A percentile compares a stretch with the other conserved stretches of the same genome.
Conservation (phyloP, 306 rosid species). For the Astragalus glycyphyllos region DNA sequence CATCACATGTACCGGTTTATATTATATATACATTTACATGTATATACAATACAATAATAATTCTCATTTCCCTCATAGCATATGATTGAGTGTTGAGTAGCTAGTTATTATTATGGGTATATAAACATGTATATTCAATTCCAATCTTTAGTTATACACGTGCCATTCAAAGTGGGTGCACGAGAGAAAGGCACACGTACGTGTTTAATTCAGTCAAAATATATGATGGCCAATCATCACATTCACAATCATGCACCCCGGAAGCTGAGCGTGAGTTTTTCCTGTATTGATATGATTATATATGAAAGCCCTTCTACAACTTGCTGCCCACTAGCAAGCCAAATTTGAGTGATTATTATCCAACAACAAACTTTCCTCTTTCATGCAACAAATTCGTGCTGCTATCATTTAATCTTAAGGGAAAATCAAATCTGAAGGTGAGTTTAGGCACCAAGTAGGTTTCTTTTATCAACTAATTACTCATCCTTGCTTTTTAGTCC, state of each 20-base stretch:
- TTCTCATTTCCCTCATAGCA: conserved; percentile 36
- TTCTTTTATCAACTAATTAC: too few species aligned
- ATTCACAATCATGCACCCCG: conserved; percentile 49
- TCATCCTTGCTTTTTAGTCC: too few species aligned
- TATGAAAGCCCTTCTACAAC: conserved; percentile 28
- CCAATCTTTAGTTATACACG: conserved; percentile 35
- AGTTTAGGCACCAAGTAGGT: too few species aligned
- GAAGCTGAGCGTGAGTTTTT: conserved; percentile 38
- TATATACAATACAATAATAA: conserved; percentile 35
- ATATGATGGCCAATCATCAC: conserved; percentile 53
- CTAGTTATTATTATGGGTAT: too few species aligned
- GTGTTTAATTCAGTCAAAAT: conserved; percentile 55
- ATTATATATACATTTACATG: neutral
- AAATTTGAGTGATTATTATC: neutral
- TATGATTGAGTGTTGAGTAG: conserved; percentile 52
- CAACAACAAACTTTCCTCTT: conserved; percentile 33
- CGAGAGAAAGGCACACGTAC: conserved; percentile 38
- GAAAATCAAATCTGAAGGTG: too few species aligned
- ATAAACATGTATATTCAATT: neutral
- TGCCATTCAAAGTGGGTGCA: conserved; percentile 38
- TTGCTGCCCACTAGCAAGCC: conserved; percentile 36
- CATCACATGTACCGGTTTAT: neutral
- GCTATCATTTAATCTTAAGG: neutral
- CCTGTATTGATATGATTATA: conserved; percentile 31
- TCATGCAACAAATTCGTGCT: neutral